Base-by-base conservation (phyloP, 768 basidiomycete genomes). In the Boletus reticulatus region DNA sequence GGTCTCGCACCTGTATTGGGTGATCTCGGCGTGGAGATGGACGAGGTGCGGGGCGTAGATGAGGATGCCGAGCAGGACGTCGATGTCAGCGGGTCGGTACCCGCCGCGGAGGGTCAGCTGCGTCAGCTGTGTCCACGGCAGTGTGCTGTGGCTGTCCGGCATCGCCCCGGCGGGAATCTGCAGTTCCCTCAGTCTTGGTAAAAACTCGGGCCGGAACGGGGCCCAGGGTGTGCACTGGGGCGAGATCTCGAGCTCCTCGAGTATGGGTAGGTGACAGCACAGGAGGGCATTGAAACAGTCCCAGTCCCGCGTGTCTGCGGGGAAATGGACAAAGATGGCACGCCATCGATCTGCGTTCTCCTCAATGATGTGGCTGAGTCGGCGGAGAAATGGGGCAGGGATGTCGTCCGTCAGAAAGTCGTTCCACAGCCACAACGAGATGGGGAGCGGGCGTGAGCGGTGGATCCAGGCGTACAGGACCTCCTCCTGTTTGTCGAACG, bases 341-440 rank as follows among this genome's bases (percentile, higher is more conserved):
- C 67, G 62, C 68, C 69, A 69, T 17, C 67, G 62, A 20, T 69
- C 67, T 8, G 68, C 65, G 19, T 61, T 53, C 29, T 68, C 62
- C 5, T 53, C 47, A 48, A 69, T 41, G 48, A 59, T 34, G 10
- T 34, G 32, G 42, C 53, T 65, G 14, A 69, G 61, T 2, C 56
- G 59, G 48, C 62, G 64, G 34, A 69, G 68, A 37, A 69, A 66
- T 14, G 46, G 1, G 1, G 61, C 52, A 14, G 68, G 68, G 50
- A 69, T 61, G 58, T 70, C 69, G 56, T 69, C 68, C 2, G 69
- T 67, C 58, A 71, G 55, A 57, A 69, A 71, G 56, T 69, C 67
- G 47, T 69, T 69, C 68, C 68, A 69, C 1, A 69, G 43, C 69
- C 68, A 69, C 2, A 71, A 22, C 0, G 68, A 62, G 47, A 69